phyloP scores from a whole-genome alignment of 1,139 yeast species.

The Magnusiomyces paraingens region DNA sequence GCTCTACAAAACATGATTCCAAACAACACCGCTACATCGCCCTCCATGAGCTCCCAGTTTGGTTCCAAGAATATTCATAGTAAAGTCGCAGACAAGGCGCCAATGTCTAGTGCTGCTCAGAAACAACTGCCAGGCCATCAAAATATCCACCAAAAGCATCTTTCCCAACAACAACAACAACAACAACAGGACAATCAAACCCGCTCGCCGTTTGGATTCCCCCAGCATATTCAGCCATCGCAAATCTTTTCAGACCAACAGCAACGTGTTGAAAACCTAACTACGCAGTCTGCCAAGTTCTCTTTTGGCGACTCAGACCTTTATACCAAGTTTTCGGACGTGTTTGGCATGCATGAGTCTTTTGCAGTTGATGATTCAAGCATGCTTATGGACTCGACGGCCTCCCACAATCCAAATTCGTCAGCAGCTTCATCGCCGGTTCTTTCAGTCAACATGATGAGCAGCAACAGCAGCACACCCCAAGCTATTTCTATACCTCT shows the following conservation, averaged over 20 bases:
- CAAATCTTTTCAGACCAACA: constrained; percentile 4
- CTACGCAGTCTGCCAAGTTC: no score
- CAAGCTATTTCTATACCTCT: no score
- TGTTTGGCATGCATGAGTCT: neutral
- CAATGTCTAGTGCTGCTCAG: no score
- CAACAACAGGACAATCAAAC: neutral
- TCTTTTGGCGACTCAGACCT: neutral
- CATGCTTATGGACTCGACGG: no score
- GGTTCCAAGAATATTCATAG: neutral
- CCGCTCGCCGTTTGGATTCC: neutral
- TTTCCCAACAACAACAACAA: neutral
- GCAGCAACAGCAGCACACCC: no score
- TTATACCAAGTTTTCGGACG: neutral
- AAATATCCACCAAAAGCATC: neutral
- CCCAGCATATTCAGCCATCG: constrained; percentile 9
- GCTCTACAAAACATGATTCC: constrained; percentile 2
- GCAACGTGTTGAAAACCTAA: no score
- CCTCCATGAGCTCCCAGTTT: neutral
- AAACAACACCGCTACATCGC: neutral
- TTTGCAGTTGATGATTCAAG: no score
- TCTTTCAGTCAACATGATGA: no score
- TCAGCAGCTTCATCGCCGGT: no score
- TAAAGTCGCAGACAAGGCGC: neutral
- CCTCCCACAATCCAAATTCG: no score
- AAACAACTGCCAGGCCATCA: no score